These are phyloP conservation scores for Coemansia guatemalensis DNA, from an alignment of 192 early-diverging fungal species.

Conservation along the genomic window DNA sequence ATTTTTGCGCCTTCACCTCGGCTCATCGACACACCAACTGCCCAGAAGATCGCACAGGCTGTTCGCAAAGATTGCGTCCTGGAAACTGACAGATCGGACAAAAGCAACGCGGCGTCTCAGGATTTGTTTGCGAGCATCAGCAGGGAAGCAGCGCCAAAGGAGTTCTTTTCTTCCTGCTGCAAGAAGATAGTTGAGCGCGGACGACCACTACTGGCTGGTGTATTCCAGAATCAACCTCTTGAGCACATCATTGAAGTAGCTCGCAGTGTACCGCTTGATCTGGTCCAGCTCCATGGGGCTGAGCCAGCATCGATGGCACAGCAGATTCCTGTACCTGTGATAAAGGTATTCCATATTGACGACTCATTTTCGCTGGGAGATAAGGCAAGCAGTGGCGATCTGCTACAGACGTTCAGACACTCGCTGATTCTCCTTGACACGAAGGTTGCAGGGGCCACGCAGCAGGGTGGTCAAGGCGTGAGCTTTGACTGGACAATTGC, in stretches of 20 bases:
- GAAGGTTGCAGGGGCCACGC: conserved; percentile 56
- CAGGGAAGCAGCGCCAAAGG: neutral
- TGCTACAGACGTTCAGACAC: conserved; percentile 25
- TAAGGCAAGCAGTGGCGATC: neutral
- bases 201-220: conserved; percentile 85
- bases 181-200: conserved; percentile 2
- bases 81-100: neutral
- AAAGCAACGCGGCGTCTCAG: neutral
- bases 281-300: conserved; percentile 92
- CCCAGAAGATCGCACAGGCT: conserved; percentile 70
- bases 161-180: conserved; percentile 16
- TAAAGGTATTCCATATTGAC: conserved; percentile 89
- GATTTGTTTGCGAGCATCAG: neutral
- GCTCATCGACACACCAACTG: conserved; percentile 64
- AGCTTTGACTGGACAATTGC: conserved; percentile 89
- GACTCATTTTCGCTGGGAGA: conserved; percentile 42
- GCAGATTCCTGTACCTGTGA: conserved; percentile 75
- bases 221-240: conserved; percentile 85
- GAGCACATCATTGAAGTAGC: conserved; percentile 73
- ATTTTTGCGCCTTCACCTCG: conserved; percentile 90
- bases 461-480: conserved; percentile 76
- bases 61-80: conserved; percentile 31
- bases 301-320: conserved; percentile 65
- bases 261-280: conserved; percentile 69
- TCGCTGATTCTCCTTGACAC: conserved; percentile 59